phyloP scores from a whole-genome alignment of 371 early-diverging fungal genomes.

The Rhizopus arrhizus region DNA sequence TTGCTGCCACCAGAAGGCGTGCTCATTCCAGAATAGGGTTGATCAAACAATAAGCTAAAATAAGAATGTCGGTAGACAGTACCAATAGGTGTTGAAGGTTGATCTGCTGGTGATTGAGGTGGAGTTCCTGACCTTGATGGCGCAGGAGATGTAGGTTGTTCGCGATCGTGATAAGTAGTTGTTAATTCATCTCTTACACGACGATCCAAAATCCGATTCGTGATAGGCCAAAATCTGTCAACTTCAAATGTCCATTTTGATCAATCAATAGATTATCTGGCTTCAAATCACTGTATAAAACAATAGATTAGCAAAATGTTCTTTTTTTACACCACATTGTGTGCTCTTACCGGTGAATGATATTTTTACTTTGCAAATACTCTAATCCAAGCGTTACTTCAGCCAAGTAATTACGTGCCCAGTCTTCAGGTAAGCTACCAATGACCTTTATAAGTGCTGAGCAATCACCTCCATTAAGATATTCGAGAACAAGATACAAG shows the following conservation, averaged over 20 bases:
- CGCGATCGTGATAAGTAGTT: constrained; percentile 26
- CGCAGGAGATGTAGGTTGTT: constrained; percentile 46
- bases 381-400: constrained; percentile 95
- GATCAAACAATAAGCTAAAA: constrained; percentile 39
- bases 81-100: constrained; percentile 18
- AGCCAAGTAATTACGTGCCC: constrained; percentile 90
- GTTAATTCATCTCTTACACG: constrained; percentile 67
- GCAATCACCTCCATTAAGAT: constrained; percentile 97
- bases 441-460: constrained; percentile 87
- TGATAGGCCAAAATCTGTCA: constrained; percentile 95
- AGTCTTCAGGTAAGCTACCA: constrained; percentile 83
- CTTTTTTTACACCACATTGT: background rate
- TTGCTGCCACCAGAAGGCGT: constrained; percentile 21
- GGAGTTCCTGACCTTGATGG: constrained; percentile 50
- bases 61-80: constrained; percentile 40
- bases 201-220: constrained; percentile 85
- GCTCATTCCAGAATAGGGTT: constrained; percentile 10
- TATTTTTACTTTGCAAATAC: constrained; percentile 84
- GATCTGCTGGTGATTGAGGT: constrained; percentile 29
- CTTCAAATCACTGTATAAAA: constrained; percentile 72
- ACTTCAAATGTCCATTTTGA: constrained; percentile 86
- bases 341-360: constrained; percentile 78
- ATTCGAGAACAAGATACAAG: constrained; percentile 94
- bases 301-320: background rate
- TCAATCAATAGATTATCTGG: constrained; percentile 92